Conservation (phyloP, 2,329 filamentous ascomycete species). For the Boeremia lycopersici region DNA sequence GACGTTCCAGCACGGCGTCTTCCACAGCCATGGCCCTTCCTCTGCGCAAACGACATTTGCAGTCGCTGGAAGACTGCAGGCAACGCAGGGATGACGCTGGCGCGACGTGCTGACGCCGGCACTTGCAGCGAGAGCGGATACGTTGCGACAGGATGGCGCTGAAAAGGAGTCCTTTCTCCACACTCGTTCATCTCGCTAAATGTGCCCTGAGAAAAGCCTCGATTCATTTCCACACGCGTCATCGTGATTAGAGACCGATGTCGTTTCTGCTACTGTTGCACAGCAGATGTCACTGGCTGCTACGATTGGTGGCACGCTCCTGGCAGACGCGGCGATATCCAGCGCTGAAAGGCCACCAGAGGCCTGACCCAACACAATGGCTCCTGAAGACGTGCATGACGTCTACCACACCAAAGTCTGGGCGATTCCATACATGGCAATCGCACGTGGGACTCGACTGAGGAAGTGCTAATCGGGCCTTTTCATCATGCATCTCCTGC, state of each 20-base stretch:
- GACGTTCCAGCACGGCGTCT: constrained; percentile 11
- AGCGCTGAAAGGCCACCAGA: constrained; percentile 16
- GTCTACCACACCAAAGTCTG: constrained; percentile 28
- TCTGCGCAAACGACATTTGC: constrained; percentile 8
- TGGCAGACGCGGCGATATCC: constrained; percentile 24
- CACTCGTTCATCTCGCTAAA: constrained; percentile 48
- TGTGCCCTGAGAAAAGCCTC: constrained; percentile 24
- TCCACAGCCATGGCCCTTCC: constrained; percentile 1
- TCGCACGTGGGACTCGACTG: constrained; percentile 36
- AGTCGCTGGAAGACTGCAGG: not conserved
- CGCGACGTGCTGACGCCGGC: constrained; percentile 27
- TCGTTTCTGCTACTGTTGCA: constrained; percentile 26
- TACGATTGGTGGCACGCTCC: constrained; percentile 23
- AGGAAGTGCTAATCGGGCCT: constrained; percentile 20
- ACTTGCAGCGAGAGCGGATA: constrained; percentile 40
- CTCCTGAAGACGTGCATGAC: constrained; percentile 39
- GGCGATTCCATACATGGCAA: constrained; percentile 25
- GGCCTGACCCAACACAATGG: constrained; percentile 37
- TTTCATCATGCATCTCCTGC: constrained; percentile 2
- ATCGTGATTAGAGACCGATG: constrained; percentile 24
- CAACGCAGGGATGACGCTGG: constrained; percentile 32
- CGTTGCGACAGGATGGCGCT: constrained; percentile 18
- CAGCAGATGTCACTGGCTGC: constrained; percentile 29
- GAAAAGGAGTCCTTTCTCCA: constrained; percentile 42
- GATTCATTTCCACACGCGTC: constrained; percentile 38